Evolutionary conservation across 768 basidiomycete genomes (phyloP), one percentile per base, ranked within the genome.

Genomic region (Tephrocybe sp.): DNA sequence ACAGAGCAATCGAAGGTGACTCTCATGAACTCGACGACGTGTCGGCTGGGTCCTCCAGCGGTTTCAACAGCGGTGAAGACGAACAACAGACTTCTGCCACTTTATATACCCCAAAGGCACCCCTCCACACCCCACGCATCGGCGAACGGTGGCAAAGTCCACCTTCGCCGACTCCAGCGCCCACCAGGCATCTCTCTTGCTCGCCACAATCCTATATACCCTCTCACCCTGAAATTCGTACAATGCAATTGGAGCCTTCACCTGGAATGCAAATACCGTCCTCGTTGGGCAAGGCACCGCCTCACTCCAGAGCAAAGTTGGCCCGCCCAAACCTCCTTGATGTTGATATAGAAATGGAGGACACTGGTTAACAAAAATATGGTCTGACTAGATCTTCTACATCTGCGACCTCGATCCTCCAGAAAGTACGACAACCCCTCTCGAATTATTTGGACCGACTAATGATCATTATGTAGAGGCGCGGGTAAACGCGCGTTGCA

Each of bases 191-290:
- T 60, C 61, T 37, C 62, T 69, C 53, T 67, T 71, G 51, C 59
- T 73, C 49, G 9, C 68, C 73, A 9, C 67, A 66, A 24, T 59
- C 62, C 18, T 60, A 62, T 47, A 60, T 60, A 44, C 58, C 63
- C 3, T 52, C 71, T 34, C 65, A 69, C 37, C 58, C 68, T 1
- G 63, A 62, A 40, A 64, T 77, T 28, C 72, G 78, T 30, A 82
- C 79, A 9, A 66, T 70, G 15, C 80, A 82, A 56, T 52, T 79
- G 59, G 78, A 81, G 60, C 79, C 80, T 11, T 80, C 78, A 1
- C 76, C 78, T 18, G 65, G 51, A 11, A 82, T 82, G 80, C 66
- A 75, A 53, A 58, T 82, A 26, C 79, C 80, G 3, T 45, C 47
- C 18, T 44, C 51, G 7, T 53, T 49, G 21, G 37, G 38, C 12